Conservation (phyloP, 257 asterid species). For the Solanum appendiculatum region DNA sequence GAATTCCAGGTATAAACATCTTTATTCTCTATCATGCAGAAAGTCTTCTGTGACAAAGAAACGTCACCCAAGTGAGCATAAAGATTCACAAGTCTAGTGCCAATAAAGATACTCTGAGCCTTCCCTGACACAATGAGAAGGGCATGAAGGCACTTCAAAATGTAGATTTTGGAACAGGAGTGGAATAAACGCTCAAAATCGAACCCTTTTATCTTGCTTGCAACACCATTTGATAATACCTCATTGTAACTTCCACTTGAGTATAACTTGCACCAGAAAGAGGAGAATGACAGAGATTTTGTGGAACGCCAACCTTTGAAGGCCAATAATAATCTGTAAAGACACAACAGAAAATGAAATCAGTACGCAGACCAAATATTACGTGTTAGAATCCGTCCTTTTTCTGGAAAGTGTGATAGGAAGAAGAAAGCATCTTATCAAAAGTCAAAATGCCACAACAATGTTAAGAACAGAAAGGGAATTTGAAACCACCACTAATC, state of each 20-base stretch:
- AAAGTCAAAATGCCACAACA: background rate
- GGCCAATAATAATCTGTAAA: conserved; percentile 26
- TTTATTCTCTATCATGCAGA: conserved; percentile 36
- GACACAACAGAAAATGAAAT: background rate
- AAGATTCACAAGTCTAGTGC: conserved; percentile 57
- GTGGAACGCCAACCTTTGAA: conserved; percentile 26
- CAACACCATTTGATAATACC: conserved; percentile 14
- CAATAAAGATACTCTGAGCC: conserved; percentile 27
- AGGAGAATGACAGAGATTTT: conserved; percentile 1
- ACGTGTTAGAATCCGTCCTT: background rate
- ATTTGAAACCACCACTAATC: background rate
- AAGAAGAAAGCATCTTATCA: background rate
- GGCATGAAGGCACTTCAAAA: conserved; percentile 48
- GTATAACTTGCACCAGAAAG: background rate
- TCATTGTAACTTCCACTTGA: conserved; percentile 19
- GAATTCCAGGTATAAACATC: conserved; percentile 78
- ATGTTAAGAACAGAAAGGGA: background rate
- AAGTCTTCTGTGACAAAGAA: conserved; percentile 38
- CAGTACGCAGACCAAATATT: background rate
- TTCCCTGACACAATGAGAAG: conserved; percentile 64
- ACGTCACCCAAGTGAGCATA: conserved; percentile 59
- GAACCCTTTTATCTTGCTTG: conserved; percentile 15
- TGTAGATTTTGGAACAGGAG: conserved; percentile 34
- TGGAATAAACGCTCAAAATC: conserved; percentile 48
- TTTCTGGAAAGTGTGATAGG: background rate